These are phyloP conservation scores for Fusarium algeriense DNA, from an alignment of 2,329 filamentous ascomycete genomes.

Conservation along the genomic window DNA sequence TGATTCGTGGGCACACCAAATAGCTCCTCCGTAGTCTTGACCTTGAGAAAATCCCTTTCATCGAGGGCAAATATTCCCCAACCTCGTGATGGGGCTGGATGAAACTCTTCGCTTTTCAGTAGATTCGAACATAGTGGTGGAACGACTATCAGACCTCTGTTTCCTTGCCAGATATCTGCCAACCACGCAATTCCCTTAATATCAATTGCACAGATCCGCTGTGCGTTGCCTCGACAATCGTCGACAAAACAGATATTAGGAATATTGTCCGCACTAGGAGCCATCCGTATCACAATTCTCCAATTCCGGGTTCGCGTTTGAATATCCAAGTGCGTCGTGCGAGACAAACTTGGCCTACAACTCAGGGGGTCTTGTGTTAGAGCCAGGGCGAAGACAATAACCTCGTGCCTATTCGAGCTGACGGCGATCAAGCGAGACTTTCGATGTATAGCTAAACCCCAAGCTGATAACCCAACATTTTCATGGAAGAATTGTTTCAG, in stretches of 20 bases:
- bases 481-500: constrained; percentile 74
- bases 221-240: constrained; percentile 60
- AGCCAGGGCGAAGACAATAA: constrained; percentile 66
- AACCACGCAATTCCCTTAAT: constrained; percentile 63
- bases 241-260: constrained; percentile 66
- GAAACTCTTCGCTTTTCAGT: constrained; percentile 50
- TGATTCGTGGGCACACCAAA: constrained; percentile 46
- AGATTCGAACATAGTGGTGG: constrained; percentile 33
- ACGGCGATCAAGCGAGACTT: constrained; percentile 88
- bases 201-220: constrained; percentile 64
- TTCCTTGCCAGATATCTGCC: constrained; percentile 64
- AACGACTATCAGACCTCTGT: constrained; percentile 47
- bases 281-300: constrained; percentile 62
- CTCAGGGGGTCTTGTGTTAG: constrained; percentile 40
- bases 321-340: constrained; percentile 1
- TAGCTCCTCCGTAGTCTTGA: constrained; percentile 51
- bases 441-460: constrained; percentile 88
- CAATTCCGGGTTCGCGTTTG: constrained; percentile 59
- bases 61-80: constrained; percentile 65
- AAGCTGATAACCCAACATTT: constrained; percentile 83
- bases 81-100: constrained; percentile 51
- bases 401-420: constrained; percentile 76
- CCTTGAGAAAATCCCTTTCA: constrained; percentile 57
- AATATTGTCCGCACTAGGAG: constrained; percentile 58
- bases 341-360: constrained; percentile 4